Evolutionary conservation across 257 asterid genomes (phyloP).

Genomic region (Verbena officinalis): DNA sequence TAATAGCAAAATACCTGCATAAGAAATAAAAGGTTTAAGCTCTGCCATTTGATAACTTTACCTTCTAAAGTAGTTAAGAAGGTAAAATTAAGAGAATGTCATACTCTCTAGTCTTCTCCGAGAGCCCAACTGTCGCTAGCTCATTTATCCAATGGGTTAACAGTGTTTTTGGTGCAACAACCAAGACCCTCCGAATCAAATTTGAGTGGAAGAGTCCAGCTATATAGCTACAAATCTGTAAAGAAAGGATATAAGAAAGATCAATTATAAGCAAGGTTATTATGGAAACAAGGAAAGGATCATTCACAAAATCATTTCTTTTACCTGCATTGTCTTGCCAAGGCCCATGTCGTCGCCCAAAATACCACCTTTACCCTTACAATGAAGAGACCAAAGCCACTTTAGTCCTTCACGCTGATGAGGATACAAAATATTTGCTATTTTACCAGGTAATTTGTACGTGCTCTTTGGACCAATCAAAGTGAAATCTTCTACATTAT

Average conservation of each 20-base stretch:
- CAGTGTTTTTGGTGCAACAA: conserved; percentile 94
- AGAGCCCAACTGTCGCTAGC: conserved; percentile 82
- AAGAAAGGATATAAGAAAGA: conserved; percentile 13
- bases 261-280: conserved; percentile 11
- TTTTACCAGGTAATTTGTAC: conserved; percentile 60
- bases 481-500: conserved; percentile 51
- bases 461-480: conserved; percentile 53
- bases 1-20: conserved; percentile 78
- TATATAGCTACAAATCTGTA: conserved; percentile 81
- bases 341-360: conserved; percentile 98
- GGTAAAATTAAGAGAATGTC: conserved; percentile 31
- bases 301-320: conserved; percentile 8
- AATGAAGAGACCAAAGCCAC: conserved; percentile 98
- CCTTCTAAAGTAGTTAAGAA: conserved; percentile 17
- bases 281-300: conserved; percentile 5
- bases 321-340: conserved; percentile 99
- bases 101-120: conserved; percentile 78
- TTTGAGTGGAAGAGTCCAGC: conserved; percentile 82
- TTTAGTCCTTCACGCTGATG: conserved; percentile 94
- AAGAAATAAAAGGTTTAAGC: conserved; percentile 24
- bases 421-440: conserved; percentile 79
- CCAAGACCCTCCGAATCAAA: conserved; percentile 68
- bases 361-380: conserved; percentile 86
- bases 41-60: not conserved
- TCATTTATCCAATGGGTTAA: conserved; percentile 90